Conservation (phyloP, 140 eudicot genomes). For the Senecio squalidus region DNA sequence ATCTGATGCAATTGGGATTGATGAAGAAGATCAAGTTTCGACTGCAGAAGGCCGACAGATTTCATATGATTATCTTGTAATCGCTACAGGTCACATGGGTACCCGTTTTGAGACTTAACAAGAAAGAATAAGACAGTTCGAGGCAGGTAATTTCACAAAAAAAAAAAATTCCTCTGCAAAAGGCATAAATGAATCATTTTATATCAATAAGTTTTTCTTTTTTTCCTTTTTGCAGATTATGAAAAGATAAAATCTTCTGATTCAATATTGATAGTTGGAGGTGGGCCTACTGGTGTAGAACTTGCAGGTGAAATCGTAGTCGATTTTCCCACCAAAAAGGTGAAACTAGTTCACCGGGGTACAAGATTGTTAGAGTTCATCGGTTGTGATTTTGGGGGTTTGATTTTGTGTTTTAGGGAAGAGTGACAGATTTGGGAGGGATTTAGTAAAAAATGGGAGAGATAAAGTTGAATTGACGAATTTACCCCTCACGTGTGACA, state of each 20-base stretch:
- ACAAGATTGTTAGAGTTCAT: conserved; percentile 65
- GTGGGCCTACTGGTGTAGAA: conserved; percentile 96
- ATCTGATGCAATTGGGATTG: conserved; percentile 48
- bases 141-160: background rate
- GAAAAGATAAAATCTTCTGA: conserved; percentile 62
- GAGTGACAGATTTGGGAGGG: too few relatives aligned
- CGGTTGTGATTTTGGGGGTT: too few relatives aligned
- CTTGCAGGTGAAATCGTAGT: conserved; percentile 84
- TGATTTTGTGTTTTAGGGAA: too few relatives aligned
- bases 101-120: conserved; percentile 18
- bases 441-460: too few relatives aligned
- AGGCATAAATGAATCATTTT: too few relatives aligned
- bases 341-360: conserved; percentile 76
- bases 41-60: conserved; percentile 23
- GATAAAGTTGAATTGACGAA: too few relatives aligned
- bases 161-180: too few relatives aligned
- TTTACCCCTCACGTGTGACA: too few relatives aligned
- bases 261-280: conserved; percentile 80
- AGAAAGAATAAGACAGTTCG: background rate
- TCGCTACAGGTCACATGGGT: conserved; percentile 5
- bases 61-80: background rate
- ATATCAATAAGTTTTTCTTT: too few relatives aligned
- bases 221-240: conserved; percentile 45
- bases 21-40: conserved; percentile 41
- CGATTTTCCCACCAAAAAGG: conserved; percentile 66